Evolutionary conservation across 2,329 filamentous ascomycete species (phyloP).

Genomic region (Tolypocladium endophyticum): DNA sequence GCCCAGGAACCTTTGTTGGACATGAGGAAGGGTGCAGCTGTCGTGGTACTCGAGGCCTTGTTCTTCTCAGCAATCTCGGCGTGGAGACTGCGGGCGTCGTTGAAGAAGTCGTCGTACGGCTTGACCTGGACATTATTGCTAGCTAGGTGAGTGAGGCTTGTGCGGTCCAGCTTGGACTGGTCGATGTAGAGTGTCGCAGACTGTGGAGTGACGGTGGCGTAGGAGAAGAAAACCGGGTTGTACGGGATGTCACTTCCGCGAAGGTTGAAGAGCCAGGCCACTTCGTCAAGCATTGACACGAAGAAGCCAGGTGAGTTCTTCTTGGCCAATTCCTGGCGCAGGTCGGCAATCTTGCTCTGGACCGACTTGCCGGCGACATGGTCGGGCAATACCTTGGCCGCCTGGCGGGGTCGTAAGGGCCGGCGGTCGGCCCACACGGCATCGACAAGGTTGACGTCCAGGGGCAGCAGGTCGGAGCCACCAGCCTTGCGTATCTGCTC

Average conservation of each 20-base stretch:
- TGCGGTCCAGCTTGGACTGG: slow-evolving; percentile 65
- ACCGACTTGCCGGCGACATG: slow-evolving; percentile 76
- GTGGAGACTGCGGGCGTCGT: slow-evolving; percentile 57
- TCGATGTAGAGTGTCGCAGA: slow-evolving; percentile 78
- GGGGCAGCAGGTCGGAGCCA: slow-evolving; percentile 62
- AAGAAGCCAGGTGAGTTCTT: slow-evolving; percentile 82
- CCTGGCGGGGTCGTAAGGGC: slow-evolving; percentile 65
- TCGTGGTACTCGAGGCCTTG: slow-evolving; percentile 17
- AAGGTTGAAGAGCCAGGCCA: slow-evolving; percentile 98
- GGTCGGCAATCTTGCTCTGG: slow-evolving; percentile 69
- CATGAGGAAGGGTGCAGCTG: slow-evolving; percentile 61
- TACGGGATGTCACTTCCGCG: slow-evolving; percentile 92
- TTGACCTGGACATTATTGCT: slow-evolving; percentile 61
- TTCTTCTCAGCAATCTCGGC: slow-evolving; percentile 26
- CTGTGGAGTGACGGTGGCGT: slow-evolving; percentile 73
- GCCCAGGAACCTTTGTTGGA: slow-evolving; percentile 93
- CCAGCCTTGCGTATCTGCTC: slow-evolving; percentile 83
- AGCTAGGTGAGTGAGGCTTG: too few species aligned
- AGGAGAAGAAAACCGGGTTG: slow-evolving; percentile 98
- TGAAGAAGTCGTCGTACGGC: slow-evolving; percentile 74
- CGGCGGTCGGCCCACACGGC: slow-evolving; percentile 70
- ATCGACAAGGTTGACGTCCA: slow-evolving; percentile 82
- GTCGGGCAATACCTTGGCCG: slow-evolving; percentile 59
- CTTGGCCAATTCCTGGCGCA: slow-evolving; percentile 86
- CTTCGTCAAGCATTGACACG: slow-evolving; percentile 89